Evolutionary conservation across 768 basidiomycete genomes (phyloP).

Genomic region (Galerina marginata): DNA sequence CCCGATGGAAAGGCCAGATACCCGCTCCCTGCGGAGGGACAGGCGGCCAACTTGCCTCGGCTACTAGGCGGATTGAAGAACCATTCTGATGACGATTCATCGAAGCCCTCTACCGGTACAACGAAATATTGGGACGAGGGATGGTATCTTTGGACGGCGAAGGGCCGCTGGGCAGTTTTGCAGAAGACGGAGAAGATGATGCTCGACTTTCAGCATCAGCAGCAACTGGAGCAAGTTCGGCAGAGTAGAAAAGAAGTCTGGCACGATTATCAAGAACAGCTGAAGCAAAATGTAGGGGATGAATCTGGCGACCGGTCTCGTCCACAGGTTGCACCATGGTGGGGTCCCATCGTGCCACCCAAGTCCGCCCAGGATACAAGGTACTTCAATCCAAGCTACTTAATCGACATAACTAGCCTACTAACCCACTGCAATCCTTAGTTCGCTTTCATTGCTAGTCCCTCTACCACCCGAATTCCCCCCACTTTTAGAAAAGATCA

Average conservation of each 20-base stretch:
- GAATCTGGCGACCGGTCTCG: constrained; percentile 11
- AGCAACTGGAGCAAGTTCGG: constrained; percentile 42
- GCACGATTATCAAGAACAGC: constrained; percentile 57
- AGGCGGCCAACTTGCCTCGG: constrained; percentile 51
- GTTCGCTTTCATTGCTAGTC: constrained; percentile 58
- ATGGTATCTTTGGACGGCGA: constrained; percentile 75
- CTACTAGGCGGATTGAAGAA: constrained; percentile 48
- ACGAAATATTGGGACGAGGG: constrained; percentile 75
- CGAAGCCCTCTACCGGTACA: constrained; percentile 35
- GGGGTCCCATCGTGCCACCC: constrained; percentile 47
- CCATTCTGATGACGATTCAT: constrained; percentile 36
- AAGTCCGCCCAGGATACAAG: constrained; percentile 45
- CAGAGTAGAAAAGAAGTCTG: constrained; percentile 48
- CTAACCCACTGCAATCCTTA: constrained; percentile 24
- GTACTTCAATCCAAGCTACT: constrained; percentile 31
- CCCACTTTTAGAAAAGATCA: constrained; percentile 57
- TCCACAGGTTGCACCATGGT: constrained; percentile 32
- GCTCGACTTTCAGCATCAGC: constrained; percentile 57
- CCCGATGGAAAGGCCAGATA: constrained; percentile 56
- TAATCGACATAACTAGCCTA: background rate
- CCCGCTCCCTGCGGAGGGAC: constrained; percentile 72
- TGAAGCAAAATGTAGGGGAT: constrained; percentile 34
- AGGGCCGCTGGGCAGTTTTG: constrained; percentile 53
- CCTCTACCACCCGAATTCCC: constrained; percentile 62
- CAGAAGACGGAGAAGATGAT: constrained; percentile 68